Conservation (phyloP, 2,329 filamentous ascomycete species). For the Colletotrichum chrysophilum region DNA sequence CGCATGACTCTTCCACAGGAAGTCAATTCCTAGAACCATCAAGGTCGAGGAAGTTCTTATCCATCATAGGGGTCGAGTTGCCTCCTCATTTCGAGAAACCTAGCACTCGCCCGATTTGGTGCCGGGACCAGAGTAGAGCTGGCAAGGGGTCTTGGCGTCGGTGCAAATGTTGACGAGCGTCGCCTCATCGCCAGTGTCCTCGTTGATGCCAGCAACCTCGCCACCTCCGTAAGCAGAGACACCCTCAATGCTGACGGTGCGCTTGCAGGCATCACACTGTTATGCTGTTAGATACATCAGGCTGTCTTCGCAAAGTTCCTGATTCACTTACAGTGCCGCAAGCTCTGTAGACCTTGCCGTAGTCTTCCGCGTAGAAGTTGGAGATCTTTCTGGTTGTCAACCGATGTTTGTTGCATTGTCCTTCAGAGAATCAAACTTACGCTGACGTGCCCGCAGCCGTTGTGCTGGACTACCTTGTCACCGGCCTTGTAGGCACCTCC, state of each 20-base stretch:
- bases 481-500: constrained; percentile 48
- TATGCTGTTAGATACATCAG: background rate
- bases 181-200: constrained; percentile 40
- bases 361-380: constrained; percentile 49
- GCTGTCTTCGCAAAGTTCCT: background rate
- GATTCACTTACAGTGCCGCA: constrained; percentile 19
- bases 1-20: too few relatives aligned
- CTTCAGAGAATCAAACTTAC: constrained; percentile 18
- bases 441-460: constrained; percentile 48
- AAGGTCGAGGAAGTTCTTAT: background rate
- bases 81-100: background rate
- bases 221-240: constrained; percentile 42
- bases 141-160: constrained; percentile 28
- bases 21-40: background rate
- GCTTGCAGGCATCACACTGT: constrained; percentile 34
- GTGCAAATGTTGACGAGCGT: constrained; percentile 30
- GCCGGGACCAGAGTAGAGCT: constrained; percentile 34
- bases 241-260: constrained; percentile 48
- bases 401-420: background rate
- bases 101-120: constrained; percentile 24
- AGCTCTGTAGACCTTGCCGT: constrained; percentile 47
- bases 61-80: background rate
- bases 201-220: constrained; percentile 46
- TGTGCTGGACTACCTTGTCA: constrained; percentile 54
- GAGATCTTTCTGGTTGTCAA: constrained; percentile 26